Base-by-base conservation (phyloP, 305 asterid species). In the Fraxinus latifolia region DNA sequence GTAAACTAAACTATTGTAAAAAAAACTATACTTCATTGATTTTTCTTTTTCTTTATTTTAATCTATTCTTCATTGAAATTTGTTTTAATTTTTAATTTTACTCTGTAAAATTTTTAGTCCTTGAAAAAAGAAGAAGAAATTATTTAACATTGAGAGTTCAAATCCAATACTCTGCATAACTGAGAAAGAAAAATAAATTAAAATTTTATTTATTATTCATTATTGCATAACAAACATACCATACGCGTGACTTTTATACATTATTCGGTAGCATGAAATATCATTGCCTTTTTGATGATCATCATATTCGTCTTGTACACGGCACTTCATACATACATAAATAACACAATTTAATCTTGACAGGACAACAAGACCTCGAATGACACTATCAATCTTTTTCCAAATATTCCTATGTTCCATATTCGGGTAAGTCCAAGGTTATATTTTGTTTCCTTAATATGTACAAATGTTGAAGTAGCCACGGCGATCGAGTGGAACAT, bases 401-500 rank as follows among this genome's bases (percentile, higher is more conserved):
- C 96, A 92, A 82, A 95, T 95, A 42, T 89, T 95, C 89, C 47
- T 90, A 77, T 90, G 96, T 72, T 94, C 99, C 60, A 84, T 93
- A 58, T 93, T 91, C 53, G 99, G 99, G 99, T 94, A 89, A 84
- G 92, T 77, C 37, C 0, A 68, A 3, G 36, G 37, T 8, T 8
- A 62, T 1, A 4, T 55, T 55, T 50, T 55, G 25, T 17, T 55
- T 17, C 27, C 67, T 55, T 17, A 53, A 53, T n/a, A 53, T n/a
- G 7, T n/a, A 6, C 65, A 55, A 55, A 55, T 55, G 25, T 55
- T 17, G 11, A 55, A 55, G 67, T 50, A 50, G 60, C 21, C 60
- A 50, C 4, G 60, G 21, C 21, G 60, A 50, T 14, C 7, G 60
- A 50, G 60, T 0, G 7, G 58, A 14, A 47, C 58, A 3, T 0